These are phyloP conservation scores for Cryptococcus sp. DNA, from an alignment of 1,284 basidiomycete species.

Conservation along the genomic window DNA sequence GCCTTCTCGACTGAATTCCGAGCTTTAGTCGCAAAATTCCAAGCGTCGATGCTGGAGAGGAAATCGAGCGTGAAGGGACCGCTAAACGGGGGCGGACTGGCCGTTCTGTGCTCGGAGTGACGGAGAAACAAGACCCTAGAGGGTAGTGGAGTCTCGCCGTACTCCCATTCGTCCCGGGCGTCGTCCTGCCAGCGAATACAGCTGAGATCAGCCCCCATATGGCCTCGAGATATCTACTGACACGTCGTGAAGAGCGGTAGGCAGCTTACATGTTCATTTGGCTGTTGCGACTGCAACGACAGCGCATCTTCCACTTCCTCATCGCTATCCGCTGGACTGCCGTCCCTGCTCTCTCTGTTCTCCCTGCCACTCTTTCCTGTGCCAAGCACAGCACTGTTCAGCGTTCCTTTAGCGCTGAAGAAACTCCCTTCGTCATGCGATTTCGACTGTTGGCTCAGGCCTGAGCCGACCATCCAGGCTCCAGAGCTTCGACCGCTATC, in stretches of 20 bases:
- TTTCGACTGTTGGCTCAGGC: no score
- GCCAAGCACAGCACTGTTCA: slow-evolving; percentile 2
- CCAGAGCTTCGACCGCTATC: neutral
- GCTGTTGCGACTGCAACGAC: neutral
- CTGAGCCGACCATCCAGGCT: neutral
- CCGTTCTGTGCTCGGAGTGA: slow-evolving; percentile 7
- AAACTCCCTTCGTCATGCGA: slow-evolving; percentile 4
- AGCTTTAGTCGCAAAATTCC: neutral
- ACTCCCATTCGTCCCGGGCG: slow-evolving; percentile 3
- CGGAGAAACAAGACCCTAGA: slow-evolving; percentile 18
- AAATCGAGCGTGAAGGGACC: neutral
- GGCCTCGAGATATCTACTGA: neutral
- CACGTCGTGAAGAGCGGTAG: neutral
- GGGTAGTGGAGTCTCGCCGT: slow-evolving; percentile 14
- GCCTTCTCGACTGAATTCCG: neutral
- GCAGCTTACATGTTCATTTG: neutral
- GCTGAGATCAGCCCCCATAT: no score
- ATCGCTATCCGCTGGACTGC: slow-evolving; percentile 6
- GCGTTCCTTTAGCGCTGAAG: slow-evolving; percentile 18
- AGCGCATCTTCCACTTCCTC: slow-evolving; percentile 1
- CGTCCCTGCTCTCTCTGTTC: slow-evolving; percentile 9
- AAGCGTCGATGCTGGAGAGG: neutral
- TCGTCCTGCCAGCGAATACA: neutral
- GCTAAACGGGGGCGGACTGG: neutral
- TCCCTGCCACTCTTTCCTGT: neutral